Conservation (phyloP, 148 eudicot species). For the Arbutus unedo region DNA sequence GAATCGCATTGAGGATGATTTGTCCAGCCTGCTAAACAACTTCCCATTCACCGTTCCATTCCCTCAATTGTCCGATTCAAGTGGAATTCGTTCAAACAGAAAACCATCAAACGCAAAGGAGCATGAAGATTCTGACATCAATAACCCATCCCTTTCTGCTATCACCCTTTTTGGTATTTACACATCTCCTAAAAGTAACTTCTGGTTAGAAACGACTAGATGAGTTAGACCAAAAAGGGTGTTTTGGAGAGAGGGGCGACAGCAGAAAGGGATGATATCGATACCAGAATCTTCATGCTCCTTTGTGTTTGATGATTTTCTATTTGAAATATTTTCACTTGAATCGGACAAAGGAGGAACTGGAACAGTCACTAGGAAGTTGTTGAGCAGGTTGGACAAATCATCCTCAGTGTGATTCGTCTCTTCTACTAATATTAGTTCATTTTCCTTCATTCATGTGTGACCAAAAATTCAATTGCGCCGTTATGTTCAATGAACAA, state of each 20-base stretch:
- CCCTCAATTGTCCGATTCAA: constrained; percentile 51
- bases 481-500: neutral
- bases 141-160: constrained; percentile 10
- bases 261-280: constrained; percentile 13
- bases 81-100: constrained; percentile 30
- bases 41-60: constrained; percentile 29
- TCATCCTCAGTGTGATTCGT: constrained; percentile 46
- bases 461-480: constrained; percentile 1
- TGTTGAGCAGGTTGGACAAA: constrained; percentile 59
- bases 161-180: no score
- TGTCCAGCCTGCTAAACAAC: constrained; percentile 60
- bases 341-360: constrained; percentile 54
- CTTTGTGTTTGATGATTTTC: constrained; percentile 27
- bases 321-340: constrained; percentile 29
- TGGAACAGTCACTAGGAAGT: constrained; percentile 28
- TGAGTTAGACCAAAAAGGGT: no score
- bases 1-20: constrained; percentile 47
- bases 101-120: constrained; percentile 28
- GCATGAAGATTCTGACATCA: constrained; percentile 24
- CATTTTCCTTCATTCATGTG: constrained; percentile 22
- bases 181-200: no score
- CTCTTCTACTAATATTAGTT: constrained; percentile 19
- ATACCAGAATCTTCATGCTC: constrained; percentile 24
- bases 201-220: no score
- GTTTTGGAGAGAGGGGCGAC: no score